Evolutionary conservation across 768 basidiomycete genomes (phyloP), one percentile per base, ranked within the genome.

Genomic region (Rhizopogon salebrosus): DNA sequence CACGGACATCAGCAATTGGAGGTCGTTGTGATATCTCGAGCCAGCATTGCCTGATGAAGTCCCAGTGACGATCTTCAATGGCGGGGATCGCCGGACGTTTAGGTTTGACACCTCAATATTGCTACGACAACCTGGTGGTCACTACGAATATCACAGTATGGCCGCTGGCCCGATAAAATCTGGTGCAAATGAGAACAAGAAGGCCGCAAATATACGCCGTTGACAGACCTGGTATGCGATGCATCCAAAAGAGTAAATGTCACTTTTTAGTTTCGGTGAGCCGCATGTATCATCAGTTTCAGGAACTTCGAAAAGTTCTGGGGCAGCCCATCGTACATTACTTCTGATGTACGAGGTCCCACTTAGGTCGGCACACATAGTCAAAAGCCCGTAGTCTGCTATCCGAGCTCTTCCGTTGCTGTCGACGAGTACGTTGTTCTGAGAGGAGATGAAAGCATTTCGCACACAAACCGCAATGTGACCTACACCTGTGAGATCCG

Each of bases 41-140:
- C 75, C 75, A 77, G 49, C 75, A 75, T 26, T 57, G 56, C 57
- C 71, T 61, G 29, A 76, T 75, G 16, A 77, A 62, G 1, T 64
- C 56, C 75, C 75, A 75, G 51, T 75, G 73, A 8, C 55, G 55
- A 72, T 70, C 16, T 65, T 65, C 11, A 73, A 70, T 48, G 71
- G 71, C 4, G 67, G 65, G n/a, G 57, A 40, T 8, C 67, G 67
- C 0, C 73, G 75, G 48, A n/a, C 52, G 48, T 10, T 27, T 23
- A 10, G 52, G 46, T 23, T 26, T 49, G 9, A n/a, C 4, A n/a
- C 51, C 51, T 4, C 26, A 46, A 18, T 23, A 52, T 49, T 8
- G 42, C 42, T 14, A 54, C 73, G 23, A 52, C 42, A 14, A 52
- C 51, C 41, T 43, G 41, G 39, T 26, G 24, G 23, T 64, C n/a